Percentiles rank a stretch among this genome's conserved stretches.
Evolutionary conservation across 2,329 filamentous ascomycete genomes (phyloP).

Genomic region (Trichoderma brevicompactum): DNA sequence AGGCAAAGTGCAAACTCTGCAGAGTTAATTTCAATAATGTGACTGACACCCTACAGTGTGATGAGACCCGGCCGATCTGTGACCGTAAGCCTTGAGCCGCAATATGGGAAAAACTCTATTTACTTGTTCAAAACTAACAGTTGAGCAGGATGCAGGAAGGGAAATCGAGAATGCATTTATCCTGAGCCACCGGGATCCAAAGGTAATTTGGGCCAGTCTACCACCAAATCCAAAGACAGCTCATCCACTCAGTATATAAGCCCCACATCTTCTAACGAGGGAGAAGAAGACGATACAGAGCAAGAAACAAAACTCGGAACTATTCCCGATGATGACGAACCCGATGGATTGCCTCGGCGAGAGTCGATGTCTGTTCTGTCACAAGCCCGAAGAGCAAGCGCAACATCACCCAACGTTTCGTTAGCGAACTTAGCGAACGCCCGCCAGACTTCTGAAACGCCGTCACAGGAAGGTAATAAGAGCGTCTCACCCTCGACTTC

Average conservation of each 20-base stretch:
- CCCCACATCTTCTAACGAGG: conserved; percentile 59
- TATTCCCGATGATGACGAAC: conserved; percentile 61
- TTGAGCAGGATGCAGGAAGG: conserved; percentile 81
- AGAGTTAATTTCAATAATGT: conserved; percentile 11
- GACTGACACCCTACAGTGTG: conserved; percentile 64
- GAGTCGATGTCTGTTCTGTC: conserved; percentile 32
- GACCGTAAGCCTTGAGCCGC: conserved; percentile 60
- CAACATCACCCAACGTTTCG: conserved; percentile 45
- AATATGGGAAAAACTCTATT: conserved; percentile 17
- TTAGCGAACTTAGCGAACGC: conserved; percentile 42
- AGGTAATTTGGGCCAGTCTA: conserved; percentile 34
- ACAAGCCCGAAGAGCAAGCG: conserved; percentile 39
- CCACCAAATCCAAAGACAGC: conserved; percentile 46
- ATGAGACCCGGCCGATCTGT: conserved; percentile 85
- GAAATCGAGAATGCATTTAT: conserved; percentile 87
- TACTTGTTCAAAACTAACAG: conserved; percentile 26
- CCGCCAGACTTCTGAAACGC: conserved; percentile 58
- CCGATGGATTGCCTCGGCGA: conserved; percentile 39
- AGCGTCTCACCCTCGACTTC: conserved; percentile 59
- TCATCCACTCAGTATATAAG: conserved; percentile 49
- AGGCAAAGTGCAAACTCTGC: conserved; percentile 28
- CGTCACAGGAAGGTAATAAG: conserved; percentile 56
- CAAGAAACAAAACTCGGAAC: conserved; percentile 52
- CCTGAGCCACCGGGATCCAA: conserved; percentile 67
- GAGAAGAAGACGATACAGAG: conserved; percentile 54